Percentiles rank a stretch among this genome's conserved stretches.
Conservation (phyloP, 345 rosid species). For the Lepidium didymum region DNA sequence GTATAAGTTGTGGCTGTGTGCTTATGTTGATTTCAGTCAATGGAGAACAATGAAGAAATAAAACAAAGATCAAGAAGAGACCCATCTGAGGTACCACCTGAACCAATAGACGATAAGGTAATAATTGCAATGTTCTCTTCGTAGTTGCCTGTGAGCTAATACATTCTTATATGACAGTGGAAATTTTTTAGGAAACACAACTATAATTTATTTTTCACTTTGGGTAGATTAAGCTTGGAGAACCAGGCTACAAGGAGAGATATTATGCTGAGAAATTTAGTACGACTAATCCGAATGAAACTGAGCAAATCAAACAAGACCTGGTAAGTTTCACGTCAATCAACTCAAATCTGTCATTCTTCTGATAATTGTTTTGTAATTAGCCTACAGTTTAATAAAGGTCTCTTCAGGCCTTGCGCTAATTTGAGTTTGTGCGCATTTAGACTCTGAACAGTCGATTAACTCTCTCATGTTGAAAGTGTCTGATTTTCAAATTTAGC, state of each 20-base stretch:
- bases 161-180: background rate
- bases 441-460: background rate
- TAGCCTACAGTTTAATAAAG: background rate
- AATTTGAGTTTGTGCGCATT: background rate
- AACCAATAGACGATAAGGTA: conserved; percentile 72
- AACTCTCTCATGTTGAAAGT: background rate
- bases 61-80: conserved; percentile 70
- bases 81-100: conserved; percentile 47
- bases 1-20: conserved; percentile 10
- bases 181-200: background rate
- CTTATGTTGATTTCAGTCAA: conserved; percentile 42
- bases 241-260: conserved; percentile 92
- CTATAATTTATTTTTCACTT: background rate
- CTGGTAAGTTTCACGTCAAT: conserved; percentile 43
- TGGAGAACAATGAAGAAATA: conserved; percentile 69
- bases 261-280: conserved; percentile 86
- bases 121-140: background rate
- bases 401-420: background rate
- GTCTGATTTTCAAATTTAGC: background rate
- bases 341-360: background rate
- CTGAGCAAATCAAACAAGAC: conserved; percentile 61
- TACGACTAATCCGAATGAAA: conserved; percentile 49
- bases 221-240: conserved; percentile 77
- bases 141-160: background rate
- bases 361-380: background rate